Base-by-base conservation (phyloP, 1,284 basidiomycete species). In the Sporisorium sorghi region DNA sequence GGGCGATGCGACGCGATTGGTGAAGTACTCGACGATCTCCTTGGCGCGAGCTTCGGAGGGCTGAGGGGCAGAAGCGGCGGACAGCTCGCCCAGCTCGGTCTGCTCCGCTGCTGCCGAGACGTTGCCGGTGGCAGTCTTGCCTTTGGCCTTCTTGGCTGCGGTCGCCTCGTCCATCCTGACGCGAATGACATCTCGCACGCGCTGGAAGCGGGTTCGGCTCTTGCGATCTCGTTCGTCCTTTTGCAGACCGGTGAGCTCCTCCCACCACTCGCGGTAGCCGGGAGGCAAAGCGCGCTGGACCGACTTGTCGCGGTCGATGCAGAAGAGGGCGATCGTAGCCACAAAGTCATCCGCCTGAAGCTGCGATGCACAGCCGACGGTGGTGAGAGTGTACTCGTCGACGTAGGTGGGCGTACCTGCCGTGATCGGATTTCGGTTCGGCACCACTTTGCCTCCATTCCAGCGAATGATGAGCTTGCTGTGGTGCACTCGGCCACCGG, bases 321-420 rank as follows among this genome's bases (percentile, higher is more conserved):
- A 97, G 86, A 21, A 89, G 30, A 99, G 87, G 0, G 93, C 94
- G 26, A 96, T 86, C 2, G 92, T 92, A 1, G 96, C 89, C 55
- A 97, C 89, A 79, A 94, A 97, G 79, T 98, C 91, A 81, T 95
- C 93, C 4, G 96, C 94, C 81, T 98, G 93, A 0, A 83, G 82
- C 60, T 90, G 88, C 66, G 92, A 89, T 44, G 89, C 87, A 81
- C 96, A 97, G 4, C 92, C 94, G 40, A 93, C 86, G 63, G 93
- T 90, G 2, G 91, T 89, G 93, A 98, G 97, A 17, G 85, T 85
- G 90, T 92, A 96, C 51, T 90, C 88, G 59, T 90, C 89, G 23
- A 87, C 86, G 70, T 88, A 88, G 33, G 54, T 64, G 28, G 73
- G 73, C 6, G 59, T 39, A 17, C 69, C 66, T n/a, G 55, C 58